Evolutionary conservation across 108 stramenopile genomes (phyloP).

Genomic region (Nitzschia sp.): DNA sequence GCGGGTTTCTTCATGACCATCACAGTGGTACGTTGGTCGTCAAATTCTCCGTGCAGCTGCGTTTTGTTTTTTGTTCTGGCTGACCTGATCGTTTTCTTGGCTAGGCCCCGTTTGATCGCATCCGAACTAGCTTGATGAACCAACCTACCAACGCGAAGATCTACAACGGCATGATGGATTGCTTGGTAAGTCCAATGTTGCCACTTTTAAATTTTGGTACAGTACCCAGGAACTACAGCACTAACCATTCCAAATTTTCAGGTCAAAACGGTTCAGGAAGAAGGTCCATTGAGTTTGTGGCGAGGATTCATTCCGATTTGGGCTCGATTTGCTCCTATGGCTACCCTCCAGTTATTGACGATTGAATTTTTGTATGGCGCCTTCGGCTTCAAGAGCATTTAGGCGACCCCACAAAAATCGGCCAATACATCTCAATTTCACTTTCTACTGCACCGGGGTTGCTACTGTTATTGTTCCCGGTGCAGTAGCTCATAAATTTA

Average conservation of each 20-base stretch:
- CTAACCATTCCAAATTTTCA: too few relatives aligned
- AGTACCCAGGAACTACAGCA: too few relatives aligned
- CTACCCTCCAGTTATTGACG: slow-evolving; percentile 65
- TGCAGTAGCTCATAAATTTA: too few relatives aligned
- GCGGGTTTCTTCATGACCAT: slow-evolving; percentile 75
- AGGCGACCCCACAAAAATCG: too few relatives aligned
- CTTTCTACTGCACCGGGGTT: too few relatives aligned
- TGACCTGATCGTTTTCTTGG: slow-evolving; percentile 26
- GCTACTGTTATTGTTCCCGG: too few relatives aligned
- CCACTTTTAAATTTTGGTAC: not conserved
- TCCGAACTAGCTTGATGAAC: slow-evolving; percentile 61
- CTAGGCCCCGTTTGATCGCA: slow-evolving; percentile 52
- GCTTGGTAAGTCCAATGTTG: slow-evolving; percentile 9
- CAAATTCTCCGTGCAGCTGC: slow-evolving; percentile 46
- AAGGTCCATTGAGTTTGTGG: slow-evolving; percentile 51
- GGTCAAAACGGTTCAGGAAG: slow-evolving; percentile 53
- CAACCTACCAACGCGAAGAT: slow-evolving; percentile 57
- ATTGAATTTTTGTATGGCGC: slow-evolving; percentile 46
- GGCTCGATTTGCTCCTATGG: slow-evolving; percentile 67
- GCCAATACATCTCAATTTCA: too few relatives aligned
- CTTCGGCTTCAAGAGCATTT: slow-evolving; percentile 52
- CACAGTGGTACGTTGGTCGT: slow-evolving; percentile 46
- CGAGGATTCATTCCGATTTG: slow-evolving; percentile 70
- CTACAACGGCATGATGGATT: slow-evolving; percentile 55
- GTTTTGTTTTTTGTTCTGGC: not conserved